phyloP scores from a whole-genome alignment of 306 rosid species.

The Rosa rugosa region DNA sequence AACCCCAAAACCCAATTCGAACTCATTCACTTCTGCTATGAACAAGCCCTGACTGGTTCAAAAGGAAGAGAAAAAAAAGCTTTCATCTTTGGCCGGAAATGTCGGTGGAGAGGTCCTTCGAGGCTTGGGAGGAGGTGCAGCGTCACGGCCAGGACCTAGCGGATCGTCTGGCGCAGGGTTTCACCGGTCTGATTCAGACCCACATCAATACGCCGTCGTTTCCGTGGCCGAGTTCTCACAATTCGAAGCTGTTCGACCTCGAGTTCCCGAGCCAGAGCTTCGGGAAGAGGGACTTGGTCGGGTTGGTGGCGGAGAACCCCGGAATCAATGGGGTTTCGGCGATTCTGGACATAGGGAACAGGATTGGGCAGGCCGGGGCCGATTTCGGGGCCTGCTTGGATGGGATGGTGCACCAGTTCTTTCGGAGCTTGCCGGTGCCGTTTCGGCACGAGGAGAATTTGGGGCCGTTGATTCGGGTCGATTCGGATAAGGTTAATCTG shows the following conservation, averaged over 20 bases:
- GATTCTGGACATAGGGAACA: slow-evolving; percentile 72
- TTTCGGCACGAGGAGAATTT: slow-evolving; percentile 58
- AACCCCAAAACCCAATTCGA: slow-evolving; percentile 1
- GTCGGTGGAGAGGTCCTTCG: slow-evolving; percentile 91
- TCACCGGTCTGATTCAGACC: slow-evolving; percentile 77
- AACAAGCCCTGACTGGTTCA: slow-evolving; percentile 21
- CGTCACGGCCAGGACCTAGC: slow-evolving; percentile 96
- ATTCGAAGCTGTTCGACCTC: slow-evolving; percentile 73
- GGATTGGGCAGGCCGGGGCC: slow-evolving; percentile 93
- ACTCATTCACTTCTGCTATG: slow-evolving; percentile 15
- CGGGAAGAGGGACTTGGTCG: slow-evolving; percentile 60
- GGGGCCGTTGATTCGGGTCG: slow-evolving; percentile 25
- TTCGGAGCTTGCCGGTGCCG: slow-evolving; percentile 71
- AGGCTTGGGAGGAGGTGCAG: slow-evolving; percentile 98
- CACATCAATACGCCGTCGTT: slow-evolving; percentile 77
- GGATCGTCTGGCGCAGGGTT: slow-evolving; percentile 92
- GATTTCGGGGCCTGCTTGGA: slow-evolving; percentile 89
- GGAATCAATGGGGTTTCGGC: slow-evolving; percentile 74
- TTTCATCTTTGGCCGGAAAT: slow-evolving; percentile 25
- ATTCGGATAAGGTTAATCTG: slow-evolving; percentile 46
- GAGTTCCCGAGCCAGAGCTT: slow-evolving; percentile 71
- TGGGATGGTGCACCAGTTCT: slow-evolving; percentile 89
- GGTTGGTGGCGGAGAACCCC: slow-evolving; percentile 33
- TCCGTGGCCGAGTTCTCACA: slow-evolving; percentile 72
- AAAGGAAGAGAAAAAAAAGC: background rate